Evolutionary conservation across 768 basidiomycete genomes (phyloP), one percentile per base, ranked within the genome.

Genomic region (Udeniomyces megalosporus): DNA sequence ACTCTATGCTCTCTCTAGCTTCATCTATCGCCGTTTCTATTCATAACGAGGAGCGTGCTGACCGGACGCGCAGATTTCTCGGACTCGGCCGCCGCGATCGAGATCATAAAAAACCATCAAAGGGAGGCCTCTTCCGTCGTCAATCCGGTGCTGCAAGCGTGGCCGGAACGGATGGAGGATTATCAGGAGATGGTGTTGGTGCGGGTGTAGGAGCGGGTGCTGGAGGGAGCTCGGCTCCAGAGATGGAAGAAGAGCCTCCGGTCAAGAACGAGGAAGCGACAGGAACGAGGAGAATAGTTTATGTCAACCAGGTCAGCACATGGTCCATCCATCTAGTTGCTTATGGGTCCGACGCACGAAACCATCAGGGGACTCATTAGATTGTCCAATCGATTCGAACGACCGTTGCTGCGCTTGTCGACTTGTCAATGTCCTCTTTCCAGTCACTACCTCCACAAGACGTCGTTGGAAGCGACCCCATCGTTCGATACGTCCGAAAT

Each of bases 21-120:
- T 88, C 86, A 20, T 88, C 87, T 44, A 83, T 95, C 67, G 85
- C 87, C 65, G 88, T 91, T 73, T 86, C 86, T 8, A 83, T 87
- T 55, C 82, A 81, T 61, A 80, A 84, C 35, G 92, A 96, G 34
- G 71, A 67, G 14, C 63, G 69, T 0, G 49, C 60, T 17, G 46
- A 53, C 34, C 50, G 60, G 20, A 61, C 60, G 15, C 60, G 60
- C 14, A 51, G 31, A 10, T 61, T 61, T 31, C 60, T 61, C 28
- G 60, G 60, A 8, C 51, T 61, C 2, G 51, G 51, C 31, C 26
- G 42, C n/a, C 60, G 60, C 24, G 60, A 61, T 42, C 50, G 60
- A 24, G 60, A 61, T 24, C 60, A 51, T 20, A 51, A 61, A 51
- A 61, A 51, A 38, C 31, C 54, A 22, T 42, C 54, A 17, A 55